Base-by-base conservation (phyloP, 306 rosid species). In the Glycyrrhiza uralensis region DNA sequence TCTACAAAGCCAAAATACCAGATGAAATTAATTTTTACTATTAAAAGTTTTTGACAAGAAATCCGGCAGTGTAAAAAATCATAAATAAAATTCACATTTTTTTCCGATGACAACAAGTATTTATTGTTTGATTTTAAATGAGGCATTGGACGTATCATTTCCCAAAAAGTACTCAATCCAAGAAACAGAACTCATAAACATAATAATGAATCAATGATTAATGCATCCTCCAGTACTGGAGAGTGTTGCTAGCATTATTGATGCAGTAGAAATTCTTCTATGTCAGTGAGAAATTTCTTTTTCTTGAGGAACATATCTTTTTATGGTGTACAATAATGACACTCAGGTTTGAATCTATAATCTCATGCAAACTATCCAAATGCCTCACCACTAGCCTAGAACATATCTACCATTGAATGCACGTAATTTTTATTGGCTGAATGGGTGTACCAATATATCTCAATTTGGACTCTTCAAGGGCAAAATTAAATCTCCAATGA, bases 1-100 rank as follows among this genome's bases (percentile, higher is more conserved):
- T 80, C 98, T 90, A 57, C 74, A 76, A 70, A 57, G 11, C 29
- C 13, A 41, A 66, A 60, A 62, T 28, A 42, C 36, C 44, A 76
- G 15, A 35, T 46, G 51, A 26, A 9, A 4, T 76, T 66, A 23
- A 29, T 28, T 24, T 28, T 26, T 54, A 19, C 24, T 33, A 36
- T 45, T 32, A 18, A 5, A 45, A 30, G n/a, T n/a, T n/a, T n/a
- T n/a, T n/a, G 1, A 44, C 38, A 42, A 56, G 15, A 52, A 44
- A 20, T 7, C 7, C 1, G 4, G 4, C n/a, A 4, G 18, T n/a
- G 32, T 19, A 47, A 29, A 36, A 54, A 30, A n/a, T 67, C 62
- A 45, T 32, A 44, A 4, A 4, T 32, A 10, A 30, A 19, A 13
- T 20, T 22, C 50, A 4, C 62, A 24, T 20, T 13, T 39, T 75